Conservation (phyloP, 371 early-diverging fungal genomes). For the Apophysomyces trapeziformis region DNA sequence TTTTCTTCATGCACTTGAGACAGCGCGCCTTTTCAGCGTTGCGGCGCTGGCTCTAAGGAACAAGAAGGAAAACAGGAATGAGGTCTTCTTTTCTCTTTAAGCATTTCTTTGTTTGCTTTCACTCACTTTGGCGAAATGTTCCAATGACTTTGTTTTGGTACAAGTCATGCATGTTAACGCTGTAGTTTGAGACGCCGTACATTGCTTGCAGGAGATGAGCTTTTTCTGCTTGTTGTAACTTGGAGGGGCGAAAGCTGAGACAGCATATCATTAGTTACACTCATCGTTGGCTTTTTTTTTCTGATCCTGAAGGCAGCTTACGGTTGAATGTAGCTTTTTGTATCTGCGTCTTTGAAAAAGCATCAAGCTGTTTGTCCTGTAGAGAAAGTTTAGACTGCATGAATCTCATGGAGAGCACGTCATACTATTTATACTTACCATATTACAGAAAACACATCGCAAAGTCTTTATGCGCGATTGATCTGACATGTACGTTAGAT, state of each 20-base stretch:
- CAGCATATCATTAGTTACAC: background rate
- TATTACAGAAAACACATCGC: slow-evolving; percentile 28
- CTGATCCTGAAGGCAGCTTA: slow-evolving; percentile 3
- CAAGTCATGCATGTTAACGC: slow-evolving; percentile 53
- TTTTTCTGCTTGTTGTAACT: slow-evolving; percentile 45
- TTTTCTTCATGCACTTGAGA: slow-evolving; percentile 51
- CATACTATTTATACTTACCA: slow-evolving; percentile 11
- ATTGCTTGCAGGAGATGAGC: slow-evolving; percentile 50
- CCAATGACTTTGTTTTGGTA: slow-evolving; percentile 39
- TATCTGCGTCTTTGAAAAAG: slow-evolving; percentile 44
- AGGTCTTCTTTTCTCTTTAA: too few relatives aligned
- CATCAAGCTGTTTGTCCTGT: slow-evolving; percentile 34
- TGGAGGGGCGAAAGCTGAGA: slow-evolving; percentile 45
- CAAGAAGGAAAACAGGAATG: too few relatives aligned
- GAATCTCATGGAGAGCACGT: background rate
- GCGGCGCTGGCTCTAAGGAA: slow-evolving; percentile 44
- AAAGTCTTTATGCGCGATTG: slow-evolving; percentile 19
- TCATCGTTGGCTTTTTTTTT: background rate
- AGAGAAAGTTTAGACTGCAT: background rate
- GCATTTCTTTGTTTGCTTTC: too few relatives aligned
- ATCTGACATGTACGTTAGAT: slow-evolving; percentile 5
- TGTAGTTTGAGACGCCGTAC: slow-evolving; percentile 42
- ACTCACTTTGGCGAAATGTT: slow-evolving; percentile 53
- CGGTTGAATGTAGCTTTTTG: slow-evolving; percentile 31
- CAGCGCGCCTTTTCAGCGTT: slow-evolving; percentile 57